phyloP scores from a whole-genome alignment of 2,329 filamentous ascomycete genomes.

The Talaromyces piceae region DNA sequence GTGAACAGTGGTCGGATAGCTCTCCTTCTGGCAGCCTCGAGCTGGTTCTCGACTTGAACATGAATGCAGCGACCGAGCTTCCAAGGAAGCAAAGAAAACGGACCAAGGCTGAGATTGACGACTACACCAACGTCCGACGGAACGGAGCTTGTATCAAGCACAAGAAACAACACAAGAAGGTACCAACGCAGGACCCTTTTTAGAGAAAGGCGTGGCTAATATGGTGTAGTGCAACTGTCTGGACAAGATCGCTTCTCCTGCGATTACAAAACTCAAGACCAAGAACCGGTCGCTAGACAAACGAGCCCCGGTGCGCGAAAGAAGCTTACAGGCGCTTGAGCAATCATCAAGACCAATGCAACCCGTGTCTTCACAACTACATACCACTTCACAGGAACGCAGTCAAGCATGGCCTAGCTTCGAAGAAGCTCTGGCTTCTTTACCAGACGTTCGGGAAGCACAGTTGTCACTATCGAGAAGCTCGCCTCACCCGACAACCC shows the following conservation, averaged over 20 bases:
- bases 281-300: not conserved
- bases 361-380: not conserved
- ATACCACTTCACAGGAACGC: not conserved
- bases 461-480: not conserved
- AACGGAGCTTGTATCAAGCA: constrained; percentile 39
- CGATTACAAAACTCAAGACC: not conserved
- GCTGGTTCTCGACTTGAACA: constrained; percentile 36
- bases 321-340: not conserved
- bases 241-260: constrained; percentile 22
- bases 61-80: constrained; percentile 35
- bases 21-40: constrained; percentile 24
- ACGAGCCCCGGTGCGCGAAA: not conserved
- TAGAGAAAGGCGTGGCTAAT: constrained; percentile 11
- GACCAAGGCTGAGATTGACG: constrained; percentile 35
- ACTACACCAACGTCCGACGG: constrained; percentile 37
- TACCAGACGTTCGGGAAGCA: not conserved
- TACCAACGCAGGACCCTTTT: constrained; percentile 17
- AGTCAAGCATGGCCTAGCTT: not conserved
- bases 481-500: not conserved
- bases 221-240: constrained; percentile 32
- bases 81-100: constrained; percentile 36
- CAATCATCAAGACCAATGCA: not conserved
- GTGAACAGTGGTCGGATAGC: constrained; percentile 7
- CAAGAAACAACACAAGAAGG: constrained; percentile 37
- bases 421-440: not conserved